Percentiles rank a stretch among this genome's conserved stretches.
Evolutionary conservation across 495 filamentous ascomycete species (phyloP).

Genomic region (Penicillium psychrofluorescens): DNA sequence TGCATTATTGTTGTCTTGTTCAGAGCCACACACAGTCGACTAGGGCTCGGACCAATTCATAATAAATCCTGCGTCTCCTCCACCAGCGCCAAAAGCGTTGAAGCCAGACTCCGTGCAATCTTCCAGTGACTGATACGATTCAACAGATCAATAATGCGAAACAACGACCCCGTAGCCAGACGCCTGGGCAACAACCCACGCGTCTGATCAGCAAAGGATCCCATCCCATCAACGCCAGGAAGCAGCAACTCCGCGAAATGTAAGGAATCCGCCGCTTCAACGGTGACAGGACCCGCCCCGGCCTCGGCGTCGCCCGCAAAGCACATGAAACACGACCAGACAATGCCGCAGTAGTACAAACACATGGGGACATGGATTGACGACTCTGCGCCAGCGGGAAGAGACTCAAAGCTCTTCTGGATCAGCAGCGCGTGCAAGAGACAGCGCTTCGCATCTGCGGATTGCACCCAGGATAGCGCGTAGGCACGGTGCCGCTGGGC

Average conservation of each 20-base stretch:
- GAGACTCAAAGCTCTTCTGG: conserved; percentile 8
- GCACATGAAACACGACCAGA: conserved; percentile 9
- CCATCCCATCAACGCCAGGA: conserved; percentile 3
- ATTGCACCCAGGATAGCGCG: conserved; percentile 5
- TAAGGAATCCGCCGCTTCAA: background rate
- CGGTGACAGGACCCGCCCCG: background rate
- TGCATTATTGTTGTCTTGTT: too few species aligned
- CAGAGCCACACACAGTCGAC: background rate
- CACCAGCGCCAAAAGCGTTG: conserved; percentile 8
- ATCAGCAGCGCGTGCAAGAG: conserved; percentile 13
- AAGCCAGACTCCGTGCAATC: conserved; percentile 5
- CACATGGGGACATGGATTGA: conserved; percentile 13
- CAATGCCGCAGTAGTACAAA: conserved; percentile 11
- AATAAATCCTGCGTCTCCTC: conserved; percentile 11
- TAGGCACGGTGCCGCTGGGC: background rate
- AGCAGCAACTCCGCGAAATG: conserved; percentile 2
- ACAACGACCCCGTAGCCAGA: conserved; percentile 6
- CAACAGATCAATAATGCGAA: conserved; percentile 8
- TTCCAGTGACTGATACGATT: conserved; percentile 8
- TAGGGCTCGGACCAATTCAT: background rate
- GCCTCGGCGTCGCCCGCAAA: background rate
- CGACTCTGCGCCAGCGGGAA: conserved; percentile 10
- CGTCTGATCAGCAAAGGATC: background rate
- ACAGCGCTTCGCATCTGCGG: conserved; percentile 6
- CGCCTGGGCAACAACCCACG: background rate